Percentiles rank a stretch among this genome's conserved stretches.
These are phyloP conservation scores for Podila epicladia DNA, from an alignment of 192 early-diverging fungal species.

Conservation along the genomic window DNA sequence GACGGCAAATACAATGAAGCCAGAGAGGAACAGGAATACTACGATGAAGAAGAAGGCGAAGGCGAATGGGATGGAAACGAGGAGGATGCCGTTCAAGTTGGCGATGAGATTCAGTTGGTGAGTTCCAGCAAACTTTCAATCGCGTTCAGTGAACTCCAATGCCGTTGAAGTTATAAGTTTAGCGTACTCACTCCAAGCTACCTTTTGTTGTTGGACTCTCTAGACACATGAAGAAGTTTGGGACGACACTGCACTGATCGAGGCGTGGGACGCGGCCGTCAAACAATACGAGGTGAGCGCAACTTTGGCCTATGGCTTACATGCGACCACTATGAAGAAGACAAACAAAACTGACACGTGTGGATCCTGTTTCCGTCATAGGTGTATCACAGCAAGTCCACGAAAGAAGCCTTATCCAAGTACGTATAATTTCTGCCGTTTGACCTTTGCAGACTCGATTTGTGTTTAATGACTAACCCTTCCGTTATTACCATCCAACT, in stretches of 20 bases:
- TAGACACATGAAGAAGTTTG: conserved; percentile 58
- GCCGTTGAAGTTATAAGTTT: not conserved
- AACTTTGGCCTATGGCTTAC: not conserved
- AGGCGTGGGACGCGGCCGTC: conserved; percentile 70
- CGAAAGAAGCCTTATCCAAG: conserved; percentile 15
- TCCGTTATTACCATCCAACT: not conserved
- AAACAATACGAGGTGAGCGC: conserved; percentile 60
- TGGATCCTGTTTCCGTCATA: conserved; percentile 24
- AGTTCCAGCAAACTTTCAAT: not conserved
- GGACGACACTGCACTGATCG: conserved; percentile 71
- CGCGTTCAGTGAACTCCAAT: not conserved
- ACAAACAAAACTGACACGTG: conserved; percentile 7
- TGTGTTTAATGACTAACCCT: not conserved
- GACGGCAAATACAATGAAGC: conserved; percentile 2
- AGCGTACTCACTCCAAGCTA: not conserved
- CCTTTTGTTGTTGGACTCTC: not conserved
- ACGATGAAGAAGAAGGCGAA: conserved; percentile 7
- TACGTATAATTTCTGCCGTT: not conserved
- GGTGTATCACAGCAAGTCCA: conserved; percentile 13
- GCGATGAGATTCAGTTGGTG: conserved; percentile 34
- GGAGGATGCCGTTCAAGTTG: conserved; percentile 13
- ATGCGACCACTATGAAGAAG: not conserved
- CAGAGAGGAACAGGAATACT: conserved; percentile 11
- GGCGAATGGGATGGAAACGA: conserved; percentile 5
- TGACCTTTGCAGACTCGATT: not conserved